Evolutionary conservation across 345 rosid species (phyloP).

Genomic region (Eutrema heterophyllum): DNA sequence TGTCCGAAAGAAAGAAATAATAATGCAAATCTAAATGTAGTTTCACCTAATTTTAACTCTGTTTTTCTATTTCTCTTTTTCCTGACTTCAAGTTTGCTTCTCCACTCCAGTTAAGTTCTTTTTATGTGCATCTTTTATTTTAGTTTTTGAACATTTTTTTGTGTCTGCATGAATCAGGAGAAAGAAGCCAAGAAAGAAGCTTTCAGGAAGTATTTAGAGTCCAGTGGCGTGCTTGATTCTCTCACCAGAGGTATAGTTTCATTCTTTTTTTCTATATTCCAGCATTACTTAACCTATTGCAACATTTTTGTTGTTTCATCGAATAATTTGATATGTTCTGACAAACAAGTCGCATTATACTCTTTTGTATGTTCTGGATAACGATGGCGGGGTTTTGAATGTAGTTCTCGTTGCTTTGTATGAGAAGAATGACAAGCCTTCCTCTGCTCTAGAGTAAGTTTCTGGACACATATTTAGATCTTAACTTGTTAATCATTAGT

Average conservation of each 20-base stretch:
- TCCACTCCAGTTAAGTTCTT: background rate
- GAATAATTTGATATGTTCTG: background rate
- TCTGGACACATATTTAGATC: background rate
- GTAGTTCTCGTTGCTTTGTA: constrained; percentile 78
- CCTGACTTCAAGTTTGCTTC: background rate
- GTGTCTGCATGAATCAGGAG: constrained; percentile 41
- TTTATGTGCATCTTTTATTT: background rate
- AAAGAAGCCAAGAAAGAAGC: constrained; percentile 92
- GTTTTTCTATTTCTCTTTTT: background rate
- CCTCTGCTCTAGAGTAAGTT: constrained; percentile 89
- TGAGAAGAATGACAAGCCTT: constrained; percentile 91
- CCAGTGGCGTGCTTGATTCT: constrained; percentile 75
- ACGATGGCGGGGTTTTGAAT: background rate
- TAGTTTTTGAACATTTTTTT: background rate
- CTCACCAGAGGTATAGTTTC: constrained; percentile 67
- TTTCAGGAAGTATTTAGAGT: constrained; percentile 80
- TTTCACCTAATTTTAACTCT: background rate
- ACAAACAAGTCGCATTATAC: background rate
- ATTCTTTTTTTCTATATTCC: background rate
- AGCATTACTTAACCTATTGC: background rate
- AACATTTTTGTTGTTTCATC: background rate
- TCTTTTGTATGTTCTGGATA: background rate
- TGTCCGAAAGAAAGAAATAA: background rate
- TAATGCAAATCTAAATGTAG: background rate
- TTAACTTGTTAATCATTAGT: background rate